phyloP scores from a whole-genome alignment of 352 stramenopile genomes.

The Phytophthora sp. region DNA sequence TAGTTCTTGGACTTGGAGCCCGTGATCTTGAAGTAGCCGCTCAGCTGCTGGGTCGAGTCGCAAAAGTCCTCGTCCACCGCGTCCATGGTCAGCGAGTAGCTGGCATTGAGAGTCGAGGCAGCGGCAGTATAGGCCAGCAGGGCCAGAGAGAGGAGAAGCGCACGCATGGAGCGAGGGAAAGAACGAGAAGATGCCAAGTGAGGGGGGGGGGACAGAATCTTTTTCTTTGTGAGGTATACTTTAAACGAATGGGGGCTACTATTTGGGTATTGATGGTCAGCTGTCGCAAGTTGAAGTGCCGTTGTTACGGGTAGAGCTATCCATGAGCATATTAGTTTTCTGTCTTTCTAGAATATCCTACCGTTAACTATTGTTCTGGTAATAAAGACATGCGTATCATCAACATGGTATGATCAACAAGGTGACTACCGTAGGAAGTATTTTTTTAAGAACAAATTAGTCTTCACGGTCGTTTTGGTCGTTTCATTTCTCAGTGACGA shows the following conservation, averaged over 20 bases:
- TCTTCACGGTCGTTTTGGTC: too few species aligned
- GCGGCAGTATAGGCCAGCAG: conserved; percentile 16
- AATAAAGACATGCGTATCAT: too few species aligned
- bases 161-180: background rate
- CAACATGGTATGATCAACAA: too few species aligned
- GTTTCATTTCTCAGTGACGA: too few species aligned
- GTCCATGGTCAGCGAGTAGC: conserved; percentile 59
- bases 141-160: conserved; percentile 14
- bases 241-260: background rate
- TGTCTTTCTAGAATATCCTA: too few species aligned
- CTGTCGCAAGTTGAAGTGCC: conserved; percentile 10
- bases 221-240: background rate
- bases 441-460: too few species aligned
- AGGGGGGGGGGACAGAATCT: conserved; percentile 2
- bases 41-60: conserved; percentile 78
- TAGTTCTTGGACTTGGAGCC: conserved; percentile 92
- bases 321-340: too few species aligned
- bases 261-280: background rate
- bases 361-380: too few species aligned
- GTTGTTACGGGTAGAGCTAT: too few species aligned
- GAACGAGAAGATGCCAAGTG: too few species aligned
- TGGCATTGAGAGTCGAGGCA: conserved; percentile 23
- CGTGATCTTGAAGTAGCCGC: conserved; percentile 87
- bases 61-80: conserved; percentile 69
- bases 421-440: too few species aligned